These are phyloP conservation scores for Calonectria pauciramosa DNA, from an alignment of 2,329 filamentous ascomycete species.

Conservation along the genomic window DNA sequence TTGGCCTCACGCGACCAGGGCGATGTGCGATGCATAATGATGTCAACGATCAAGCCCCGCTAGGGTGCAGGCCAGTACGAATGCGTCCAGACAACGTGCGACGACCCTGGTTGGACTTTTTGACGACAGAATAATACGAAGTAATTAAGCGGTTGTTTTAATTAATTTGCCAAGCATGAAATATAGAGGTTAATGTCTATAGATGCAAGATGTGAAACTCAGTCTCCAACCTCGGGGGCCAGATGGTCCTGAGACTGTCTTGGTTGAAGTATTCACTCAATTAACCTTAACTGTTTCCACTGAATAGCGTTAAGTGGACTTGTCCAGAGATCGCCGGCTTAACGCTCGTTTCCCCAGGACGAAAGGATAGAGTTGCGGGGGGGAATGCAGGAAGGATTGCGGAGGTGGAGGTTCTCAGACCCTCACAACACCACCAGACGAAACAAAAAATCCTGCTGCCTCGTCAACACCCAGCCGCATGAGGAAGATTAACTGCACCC, in stretches of 20 bases:
- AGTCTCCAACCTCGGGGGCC: not conserved
- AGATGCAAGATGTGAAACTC: not conserved
- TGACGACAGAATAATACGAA: not conserved
- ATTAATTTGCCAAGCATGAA: not conserved
- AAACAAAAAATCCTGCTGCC: conserved; percentile 1
- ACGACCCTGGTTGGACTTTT: not conserved
- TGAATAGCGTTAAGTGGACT: conserved; percentile 1
- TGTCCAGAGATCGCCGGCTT: not conserved
- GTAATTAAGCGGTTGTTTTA: not conserved
- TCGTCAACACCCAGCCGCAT: not conserved
- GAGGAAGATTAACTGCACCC: not conserved
- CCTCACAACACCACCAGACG: not conserved
- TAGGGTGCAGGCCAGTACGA: too few species aligned
- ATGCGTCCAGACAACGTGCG: not conserved
- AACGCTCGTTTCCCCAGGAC: conserved; percentile 1
- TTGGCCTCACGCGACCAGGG: conserved; percentile 5
- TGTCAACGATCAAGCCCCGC: conserved; percentile 14
- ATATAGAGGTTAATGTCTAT: not conserved
- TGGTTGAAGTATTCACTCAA: not conserved
- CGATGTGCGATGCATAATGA: conserved; percentile 23
- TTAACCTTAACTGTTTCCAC: not conserved
- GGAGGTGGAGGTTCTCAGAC: not conserved
- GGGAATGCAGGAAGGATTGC: conserved; percentile 1
- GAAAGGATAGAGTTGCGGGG: conserved; percentile 4
- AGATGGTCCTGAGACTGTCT: not conserved